Base-by-base conservation (phyloP, 805 yeast genomes). In the Hanseniaspora meyeri region DNA sequence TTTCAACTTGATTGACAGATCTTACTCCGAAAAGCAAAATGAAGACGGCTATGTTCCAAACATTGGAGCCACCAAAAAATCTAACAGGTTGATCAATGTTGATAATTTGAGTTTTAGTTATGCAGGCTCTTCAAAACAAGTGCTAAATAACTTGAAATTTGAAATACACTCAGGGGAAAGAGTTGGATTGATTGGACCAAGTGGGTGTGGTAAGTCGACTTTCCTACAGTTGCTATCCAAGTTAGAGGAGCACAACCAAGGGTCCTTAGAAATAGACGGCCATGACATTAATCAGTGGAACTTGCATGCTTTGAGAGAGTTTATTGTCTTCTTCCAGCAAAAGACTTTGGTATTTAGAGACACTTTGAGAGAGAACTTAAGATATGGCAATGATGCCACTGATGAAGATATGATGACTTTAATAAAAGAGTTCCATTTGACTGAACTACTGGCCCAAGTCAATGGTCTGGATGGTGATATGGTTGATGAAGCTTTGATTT, bases 151-250 rank as follows among this genome's bases (percentile, higher is more conserved):
- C 34, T 61, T 85, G 7, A 66, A 68, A 10, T 69, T 84, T 36
- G 45, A 58, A 0, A 65, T 90, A 1, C 32, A 63, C 0, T 62
- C 69, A 11, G 77, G 79, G 19, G 78, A 80, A 57, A 71, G 78
- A 0, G 72, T 85, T 20, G 93, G 87, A 0, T 67, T 93, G 1
- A 79, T 83, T 3, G 99, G 98, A 0, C 80, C 78, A 38, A 87
- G 97, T 1, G 99, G 99, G 0, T 77, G 84, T 14, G 99, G 99
- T 0, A 93, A 93, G 67, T 85, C 96, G 0, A 88, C 97, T 0
- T 59, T 91, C 1, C 68, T 80, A 0, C 71, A 75, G 1, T 62
- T 90, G 12, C 60, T 90, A 0, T 67, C 81, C 1, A 71, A 83
- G 51, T 67, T 90, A 59, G 66, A 65, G 1, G 69, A 74, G 2